These are phyloP conservation scores for Hemileccinum impolitum DNA, from an alignment of 768 basidiomycete genomes.

Conservation along the genomic window DNA sequence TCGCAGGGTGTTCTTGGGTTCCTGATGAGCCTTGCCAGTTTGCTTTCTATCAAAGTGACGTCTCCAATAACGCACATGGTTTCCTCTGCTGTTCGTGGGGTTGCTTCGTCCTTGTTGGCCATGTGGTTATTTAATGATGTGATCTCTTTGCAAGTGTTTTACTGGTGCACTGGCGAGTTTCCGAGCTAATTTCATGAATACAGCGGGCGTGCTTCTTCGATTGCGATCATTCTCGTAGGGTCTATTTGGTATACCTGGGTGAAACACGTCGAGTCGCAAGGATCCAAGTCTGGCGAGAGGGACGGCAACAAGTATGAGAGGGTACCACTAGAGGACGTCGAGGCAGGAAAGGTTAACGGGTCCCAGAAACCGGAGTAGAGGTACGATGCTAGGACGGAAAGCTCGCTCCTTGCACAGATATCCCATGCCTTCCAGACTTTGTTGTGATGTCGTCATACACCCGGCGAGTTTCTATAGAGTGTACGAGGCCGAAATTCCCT, in stretches of 20 bases:
- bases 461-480: conserved; percentile 11
- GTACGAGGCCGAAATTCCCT: not conserved
- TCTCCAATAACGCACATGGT: conserved; percentile 98
- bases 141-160: conserved; percentile 62
- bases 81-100: conserved; percentile 92
- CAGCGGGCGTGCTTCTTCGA: conserved; percentile 80
- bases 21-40: conserved; percentile 89
- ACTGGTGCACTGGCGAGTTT: not conserved
- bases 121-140: conserved; percentile 79
- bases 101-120: conserved; percentile 83
- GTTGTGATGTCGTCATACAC: conserved; percentile 3
- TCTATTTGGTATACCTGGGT: conserved; percentile 89
- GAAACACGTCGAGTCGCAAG: conserved; percentile 67
- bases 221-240: conserved; percentile 75
- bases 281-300: conserved; percentile 29
- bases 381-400: not conserved
- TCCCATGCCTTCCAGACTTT: conserved; percentile 7
- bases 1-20: conserved; percentile 81
- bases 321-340: conserved; percentile 61
- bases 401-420: conserved; percentile 12
- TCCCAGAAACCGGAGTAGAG: conserved; percentile 30
- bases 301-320: conserved; percentile 49
- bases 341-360: conserved; percentile 39
- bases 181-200: conserved; percentile 1
- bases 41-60: conserved; percentile 95